phyloP scores from a whole-genome alignment of 148 eudicot species.

The Euryodendron excelsum region DNA sequence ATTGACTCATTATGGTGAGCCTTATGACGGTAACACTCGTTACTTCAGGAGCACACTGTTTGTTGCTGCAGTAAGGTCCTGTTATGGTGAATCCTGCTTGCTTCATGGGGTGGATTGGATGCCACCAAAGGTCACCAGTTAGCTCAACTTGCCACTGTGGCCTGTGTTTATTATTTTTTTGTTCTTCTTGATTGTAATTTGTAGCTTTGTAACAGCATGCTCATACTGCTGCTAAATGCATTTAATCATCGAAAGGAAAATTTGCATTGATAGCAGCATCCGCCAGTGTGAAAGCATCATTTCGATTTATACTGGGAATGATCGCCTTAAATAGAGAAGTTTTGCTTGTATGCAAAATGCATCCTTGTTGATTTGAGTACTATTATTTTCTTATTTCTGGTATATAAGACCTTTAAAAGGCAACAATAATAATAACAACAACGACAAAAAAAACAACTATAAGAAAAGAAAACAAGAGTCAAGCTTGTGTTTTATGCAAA shows the following conservation, averaged over 20 bases:
- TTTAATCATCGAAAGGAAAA: neutral
- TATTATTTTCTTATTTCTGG: neutral
- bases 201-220: neutral
- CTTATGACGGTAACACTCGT: conserved; percentile 98
- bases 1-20: conserved; percentile 96
- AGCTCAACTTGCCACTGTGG: conserved; percentile 8
- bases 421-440: neutral
- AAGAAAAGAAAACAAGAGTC: neutral
- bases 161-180: neutral
- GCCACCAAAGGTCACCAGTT: conserved; percentile 86
- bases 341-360: neutral
- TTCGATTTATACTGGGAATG: neutral
- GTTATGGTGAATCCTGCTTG: conserved; percentile 90
- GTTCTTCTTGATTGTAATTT: neutral
- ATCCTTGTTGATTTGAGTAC: neutral
- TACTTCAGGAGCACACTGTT: conserved; percentile 93
- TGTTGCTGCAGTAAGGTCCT: conserved; percentile 97
- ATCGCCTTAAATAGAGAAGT: neutral
- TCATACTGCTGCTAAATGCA: neutral
- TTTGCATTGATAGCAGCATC: neutral
- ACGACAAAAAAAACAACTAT: neutral
- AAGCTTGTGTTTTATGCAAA: neutral
- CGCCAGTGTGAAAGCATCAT: neutral
- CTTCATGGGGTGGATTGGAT: conserved; percentile 99
- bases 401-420: neutral